Conservation (phyloP, 164 flowering plant genomes). For the Taxillus chinensis region DNA sequence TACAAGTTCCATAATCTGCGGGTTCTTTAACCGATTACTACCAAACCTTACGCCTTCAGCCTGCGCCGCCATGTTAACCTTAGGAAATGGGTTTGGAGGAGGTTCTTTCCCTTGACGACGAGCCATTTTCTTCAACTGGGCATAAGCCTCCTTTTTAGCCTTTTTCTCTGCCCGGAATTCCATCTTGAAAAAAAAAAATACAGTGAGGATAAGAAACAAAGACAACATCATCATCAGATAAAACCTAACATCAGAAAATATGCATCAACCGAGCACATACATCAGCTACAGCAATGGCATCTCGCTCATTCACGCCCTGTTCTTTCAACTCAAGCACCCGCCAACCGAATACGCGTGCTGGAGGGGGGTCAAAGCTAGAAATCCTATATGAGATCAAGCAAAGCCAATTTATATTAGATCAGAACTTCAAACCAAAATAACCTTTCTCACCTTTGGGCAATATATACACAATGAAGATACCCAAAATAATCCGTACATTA, state of each 20-base stretch:
- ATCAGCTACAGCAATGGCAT: conserved; percentile 79
- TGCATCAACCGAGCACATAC: conserved; percentile 25
- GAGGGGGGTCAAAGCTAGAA: conserved; percentile 53
- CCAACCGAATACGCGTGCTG: conserved; percentile 73
- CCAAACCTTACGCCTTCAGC: conserved; percentile 68
- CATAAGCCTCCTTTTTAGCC: conserved; percentile 64
- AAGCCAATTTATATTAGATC: conserved; percentile 2
- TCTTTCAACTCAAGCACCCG: conserved; percentile 82
- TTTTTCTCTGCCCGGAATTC: conserved; percentile 79
- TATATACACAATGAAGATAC: not conserved
- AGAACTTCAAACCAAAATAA: not conserved
- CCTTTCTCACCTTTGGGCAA: not conserved
- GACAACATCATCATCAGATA: not conserved
- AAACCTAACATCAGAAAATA: not conserved
- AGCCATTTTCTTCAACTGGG: conserved; percentile 63
- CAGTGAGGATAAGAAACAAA: not conserved
- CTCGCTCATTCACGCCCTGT: conserved; percentile 64
- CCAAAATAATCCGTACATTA: too few relatives aligned
- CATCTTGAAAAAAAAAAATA: conserved; percentile 31
- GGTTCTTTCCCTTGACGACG: conserved; percentile 61
- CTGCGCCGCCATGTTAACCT: conserved; percentile 72
- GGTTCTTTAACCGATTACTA: conserved; percentile 46
- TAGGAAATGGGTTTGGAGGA: conserved; percentile 82
- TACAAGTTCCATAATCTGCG: conserved; percentile 27
- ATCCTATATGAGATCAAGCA: conserved; percentile 31